These are phyloP conservation scores for Beauveria asiatica DNA, from an alignment of 2,329 filamentous ascomycete genomes.

Conservation along the genomic window DNA sequence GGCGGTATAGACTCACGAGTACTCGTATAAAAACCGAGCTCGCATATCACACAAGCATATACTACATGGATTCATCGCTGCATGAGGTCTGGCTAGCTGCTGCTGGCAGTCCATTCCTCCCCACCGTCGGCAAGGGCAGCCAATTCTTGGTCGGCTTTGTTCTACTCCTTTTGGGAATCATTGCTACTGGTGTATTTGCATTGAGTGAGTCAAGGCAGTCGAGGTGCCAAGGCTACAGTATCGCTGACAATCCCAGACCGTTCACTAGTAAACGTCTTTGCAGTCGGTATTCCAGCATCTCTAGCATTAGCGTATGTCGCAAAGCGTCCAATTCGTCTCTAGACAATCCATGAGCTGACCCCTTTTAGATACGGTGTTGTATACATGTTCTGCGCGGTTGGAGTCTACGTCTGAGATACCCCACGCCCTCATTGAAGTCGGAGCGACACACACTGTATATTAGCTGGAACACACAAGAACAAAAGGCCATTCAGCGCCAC, in stretches of 20 bases:
- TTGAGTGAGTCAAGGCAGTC: conserved; percentile 56
- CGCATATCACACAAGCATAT: neutral
- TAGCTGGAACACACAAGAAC: conserved; percentile 27
- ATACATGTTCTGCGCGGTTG: conserved; percentile 97
- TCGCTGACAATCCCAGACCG: conserved; percentile 53
- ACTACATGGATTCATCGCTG: conserved; percentile 70
- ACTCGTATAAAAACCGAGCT: neutral
- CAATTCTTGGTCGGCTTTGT: conserved; percentile 77
- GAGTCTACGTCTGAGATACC: conserved; percentile 85
- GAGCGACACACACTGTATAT: conserved; percentile 25
- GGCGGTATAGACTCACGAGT: neutral
- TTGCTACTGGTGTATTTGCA: conserved; percentile 71
- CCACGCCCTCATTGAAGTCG: conserved; percentile 24
- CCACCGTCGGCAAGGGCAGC: conserved; percentile 67
- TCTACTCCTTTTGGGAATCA: conserved; percentile 63
- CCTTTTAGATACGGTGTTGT: conserved; percentile 73
- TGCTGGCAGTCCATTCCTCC: conserved; percentile 75
- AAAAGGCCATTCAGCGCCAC: conserved; percentile 23
- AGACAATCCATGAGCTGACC: conserved; percentile 14
- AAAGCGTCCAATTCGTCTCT: conserved; percentile 4
- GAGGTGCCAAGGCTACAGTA: neutral
- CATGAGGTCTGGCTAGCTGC: conserved; percentile 91
- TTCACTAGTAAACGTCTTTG: conserved; percentile 64
- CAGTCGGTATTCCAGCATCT: conserved; percentile 80
- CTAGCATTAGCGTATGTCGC: conserved; percentile 74